Evolutionary conservation across 176 grass and related monocot species (phyloP), one percentile per base, ranked within the genome.

Genomic region (Paspalum notatum): DNA sequence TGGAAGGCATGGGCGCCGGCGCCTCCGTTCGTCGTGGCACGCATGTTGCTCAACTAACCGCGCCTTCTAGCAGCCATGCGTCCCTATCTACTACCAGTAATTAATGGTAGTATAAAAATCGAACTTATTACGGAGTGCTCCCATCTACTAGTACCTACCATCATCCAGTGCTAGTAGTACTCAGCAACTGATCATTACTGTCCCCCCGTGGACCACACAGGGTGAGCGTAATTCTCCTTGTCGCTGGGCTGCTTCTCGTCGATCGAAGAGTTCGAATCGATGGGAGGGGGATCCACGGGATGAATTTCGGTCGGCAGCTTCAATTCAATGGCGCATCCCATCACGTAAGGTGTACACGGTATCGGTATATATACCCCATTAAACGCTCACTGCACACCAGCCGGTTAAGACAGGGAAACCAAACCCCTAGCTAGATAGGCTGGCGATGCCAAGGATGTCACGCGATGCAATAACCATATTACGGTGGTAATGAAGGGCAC

Each of bases 401-500:
- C 32, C 55, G 9, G 55, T 21, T 20, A 56, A 8, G 1, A 21
- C n/a, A 56, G n/a, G 53, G 18, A 2, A 17, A 6, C 16, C 0
- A 25, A 59, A 59, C 21, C n/a, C 20, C 1, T 6, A 1, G 14
- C 51, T 8, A n/a, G 20, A n/a, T 46, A 39, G 38, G 38, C 21
- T 67, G 64, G 39, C 64, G 9, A 9, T 3, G 63, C 39, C 18
- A 2, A n/a, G 38, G 37, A 21, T 12, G 40, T 42, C 62, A 32
- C 62, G 39, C 38, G 12, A 66, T 17, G 41, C 37, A 9, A 39
- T 8, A 43, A 9, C 12, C 20, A 0, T n/a, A n/a, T 5, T 42
- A 40, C 66, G 42, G 47, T 8, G 32, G 27, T 78, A 74, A 79
- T 79, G 66, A 80, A 86, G 75, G 63, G 57, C 91, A 94, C 89